Conservation (phyloP, 352 stramenopile genomes). For the Phytophthora cactorum region DNA sequence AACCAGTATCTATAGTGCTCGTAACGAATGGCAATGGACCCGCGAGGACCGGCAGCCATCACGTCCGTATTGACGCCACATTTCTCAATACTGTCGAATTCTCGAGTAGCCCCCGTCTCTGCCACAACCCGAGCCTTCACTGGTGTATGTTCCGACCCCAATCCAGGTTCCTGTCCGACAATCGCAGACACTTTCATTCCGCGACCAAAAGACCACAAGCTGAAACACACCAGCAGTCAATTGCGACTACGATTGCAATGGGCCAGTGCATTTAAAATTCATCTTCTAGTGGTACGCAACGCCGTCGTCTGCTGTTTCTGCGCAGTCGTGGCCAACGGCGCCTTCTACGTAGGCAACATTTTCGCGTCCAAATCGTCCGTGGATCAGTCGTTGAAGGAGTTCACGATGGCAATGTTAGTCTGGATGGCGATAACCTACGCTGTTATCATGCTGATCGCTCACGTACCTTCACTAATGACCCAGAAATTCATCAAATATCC, state of each 20-base stretch:
- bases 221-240: slow-evolving; percentile 24
- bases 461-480: slow-evolving; percentile 24
- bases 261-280: slow-evolving; percentile 15
- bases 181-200: not conserved
- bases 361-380: slow-evolving; percentile 32
- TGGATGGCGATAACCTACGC: slow-evolving; percentile 37
- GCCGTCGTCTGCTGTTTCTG: slow-evolving; percentile 24
- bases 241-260: slow-evolving; percentile 26
- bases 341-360: slow-evolving; percentile 35
- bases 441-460: slow-evolving; percentile 14
- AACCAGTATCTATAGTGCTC: not conserved
- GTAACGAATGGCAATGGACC: slow-evolving; percentile 2
- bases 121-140: not conserved
- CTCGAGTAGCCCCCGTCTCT: slow-evolving; percentile 15
- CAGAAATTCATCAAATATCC: slow-evolving; percentile 22
- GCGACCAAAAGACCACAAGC: slow-evolving; percentile 1
- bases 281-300: slow-evolving; percentile 30
- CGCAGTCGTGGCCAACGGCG: slow-evolving; percentile 30
- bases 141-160: not conserved
- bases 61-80: not conserved
- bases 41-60: not conserved
- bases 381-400: slow-evolving; percentile 34
- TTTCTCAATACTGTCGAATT: slow-evolving; percentile 8
- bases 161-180: slow-evolving; percentile 8
- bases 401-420: slow-evolving; percentile 33